Evolutionary conservation across 257 asterid genomes (phyloP).

Genomic region (Solanum chiquidenum): DNA sequence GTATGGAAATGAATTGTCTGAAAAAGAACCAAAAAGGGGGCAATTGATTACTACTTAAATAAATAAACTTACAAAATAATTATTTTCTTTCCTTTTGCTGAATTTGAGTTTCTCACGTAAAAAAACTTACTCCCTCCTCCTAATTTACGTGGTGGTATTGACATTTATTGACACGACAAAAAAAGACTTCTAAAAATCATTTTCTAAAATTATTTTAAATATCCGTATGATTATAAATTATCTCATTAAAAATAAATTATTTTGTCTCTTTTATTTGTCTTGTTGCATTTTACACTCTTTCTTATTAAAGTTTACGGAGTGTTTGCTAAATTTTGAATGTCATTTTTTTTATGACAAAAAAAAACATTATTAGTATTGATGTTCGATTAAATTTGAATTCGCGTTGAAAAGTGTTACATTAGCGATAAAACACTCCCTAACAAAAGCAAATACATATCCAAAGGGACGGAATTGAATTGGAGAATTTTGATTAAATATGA

Average conservation of each 20-base stretch:
- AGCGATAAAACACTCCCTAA: fast-evolving
- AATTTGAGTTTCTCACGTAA: background rate
- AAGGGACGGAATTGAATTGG: background rate
- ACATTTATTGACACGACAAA: background rate
- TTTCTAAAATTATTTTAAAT: background rate
- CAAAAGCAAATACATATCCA: too few species aligned
- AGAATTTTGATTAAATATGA: fast-evolving
- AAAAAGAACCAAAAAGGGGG: background rate
- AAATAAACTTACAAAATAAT: background rate
- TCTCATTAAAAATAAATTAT: background rate
- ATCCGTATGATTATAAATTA: background rate
- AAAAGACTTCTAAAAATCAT: too few species aligned
- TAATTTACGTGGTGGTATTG: background rate
- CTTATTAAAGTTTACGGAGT: background rate
- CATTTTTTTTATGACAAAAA: too few species aligned
- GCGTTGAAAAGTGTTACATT: fast-evolving
- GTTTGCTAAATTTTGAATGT: background rate
- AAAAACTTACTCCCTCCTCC: background rate
- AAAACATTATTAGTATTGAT: too few species aligned
- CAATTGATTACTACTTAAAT: background rate
- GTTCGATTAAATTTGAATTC: too few species aligned
- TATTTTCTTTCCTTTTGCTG: background rate
- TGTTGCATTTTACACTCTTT: background rate
- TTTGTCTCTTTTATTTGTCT: background rate
- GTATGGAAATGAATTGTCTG: background rate